A percentile compares a stretch with the other conserved stretches of the same genome.
These are phyloP conservation scores for Colletotrichum trifolii DNA, from an alignment of 2,329 filamentous ascomycete genomes.

Conservation along the genomic window DNA sequence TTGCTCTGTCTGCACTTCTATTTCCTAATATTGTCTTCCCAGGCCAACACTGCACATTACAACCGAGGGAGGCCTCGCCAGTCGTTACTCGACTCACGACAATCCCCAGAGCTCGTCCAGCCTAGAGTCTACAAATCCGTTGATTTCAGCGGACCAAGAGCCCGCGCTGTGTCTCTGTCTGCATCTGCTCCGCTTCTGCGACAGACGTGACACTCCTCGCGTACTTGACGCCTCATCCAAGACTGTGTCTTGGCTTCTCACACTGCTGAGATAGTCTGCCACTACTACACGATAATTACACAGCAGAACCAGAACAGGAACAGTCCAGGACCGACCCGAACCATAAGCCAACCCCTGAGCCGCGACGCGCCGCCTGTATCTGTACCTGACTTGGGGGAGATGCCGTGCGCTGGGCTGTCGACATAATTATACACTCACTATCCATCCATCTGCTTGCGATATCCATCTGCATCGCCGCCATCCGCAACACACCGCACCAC, in stretches of 20 bases:
- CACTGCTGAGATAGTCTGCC: too few relatives aligned
- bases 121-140: not conserved
- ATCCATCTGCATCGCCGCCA: too few relatives aligned
- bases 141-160: not conserved
- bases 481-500: too few relatives aligned
- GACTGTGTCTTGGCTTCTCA: conserved; percentile 15
- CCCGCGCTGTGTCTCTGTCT: not conserved
- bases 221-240: not conserved
- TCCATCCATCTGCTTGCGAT: too few relatives aligned
- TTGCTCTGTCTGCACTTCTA: not conserved
- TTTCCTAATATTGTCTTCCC: not conserved
- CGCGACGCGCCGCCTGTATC: not conserved
- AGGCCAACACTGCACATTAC: too few relatives aligned
- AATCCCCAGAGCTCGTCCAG: not conserved
- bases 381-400: conserved; percentile 6
- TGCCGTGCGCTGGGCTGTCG: not conserved
- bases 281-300: too few relatives aligned
- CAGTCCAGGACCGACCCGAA: not conserved
- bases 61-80: too few relatives aligned
- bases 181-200: not conserved
- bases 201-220: not conserved
- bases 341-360: conserved; percentile 10
- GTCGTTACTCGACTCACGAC: not conserved
- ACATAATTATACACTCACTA: conserved; percentile 4
- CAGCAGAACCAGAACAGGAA: not conserved